These are phyloP conservation scores for Penicillium vulpinum DNA, from an alignment of 2,329 filamentous ascomycete species.

Conservation along the genomic window DNA sequence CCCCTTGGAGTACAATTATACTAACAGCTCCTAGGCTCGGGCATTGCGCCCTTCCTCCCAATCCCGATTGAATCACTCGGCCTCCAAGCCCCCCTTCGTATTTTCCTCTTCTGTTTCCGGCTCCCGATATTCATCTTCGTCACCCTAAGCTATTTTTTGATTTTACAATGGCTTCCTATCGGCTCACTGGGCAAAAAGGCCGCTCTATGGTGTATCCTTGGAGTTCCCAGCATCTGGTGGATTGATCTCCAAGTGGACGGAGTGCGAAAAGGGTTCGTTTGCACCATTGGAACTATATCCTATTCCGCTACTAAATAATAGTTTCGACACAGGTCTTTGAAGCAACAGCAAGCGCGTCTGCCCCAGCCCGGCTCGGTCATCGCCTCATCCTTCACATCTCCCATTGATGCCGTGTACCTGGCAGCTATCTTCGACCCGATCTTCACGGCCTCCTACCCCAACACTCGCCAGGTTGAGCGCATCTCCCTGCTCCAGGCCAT, in stretches of 20 bases:
- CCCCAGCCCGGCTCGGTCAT: slow-evolving; percentile 80
- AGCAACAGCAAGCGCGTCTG: slow-evolving; percentile 70
- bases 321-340: slow-evolving; percentile 55
- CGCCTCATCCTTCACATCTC: slow-evolving; percentile 86
- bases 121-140: slow-evolving; percentile 74
- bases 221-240: slow-evolving; percentile 94
- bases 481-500: slow-evolving; percentile 77
- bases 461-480: slow-evolving; percentile 69
- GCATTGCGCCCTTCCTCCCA: slow-evolving; percentile 93
- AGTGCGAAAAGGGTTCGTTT: slow-evolving; percentile 76
- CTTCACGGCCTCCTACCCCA: slow-evolving; percentile 83
- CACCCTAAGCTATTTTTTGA: slow-evolving; percentile 69
- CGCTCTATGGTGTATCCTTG: slow-evolving; percentile 82
- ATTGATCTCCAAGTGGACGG: slow-evolving; percentile 97
- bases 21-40: slow-evolving; percentile 65
- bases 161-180: slow-evolving; percentile 80
- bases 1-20: neutral
- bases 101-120: slow-evolving; percentile 76
- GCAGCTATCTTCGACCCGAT: slow-evolving; percentile 95
- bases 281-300: neutral
- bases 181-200: slow-evolving; percentile 72
- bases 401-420: slow-evolving; percentile 89
- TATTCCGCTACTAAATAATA: neutral
- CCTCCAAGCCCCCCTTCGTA: slow-evolving; percentile 63
- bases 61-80: slow-evolving; percentile 65